These are phyloP conservation scores for Tylopilus rubrobrunneus DNA, from an alignment of 768 basidiomycete species.

Conservation along the genomic window DNA sequence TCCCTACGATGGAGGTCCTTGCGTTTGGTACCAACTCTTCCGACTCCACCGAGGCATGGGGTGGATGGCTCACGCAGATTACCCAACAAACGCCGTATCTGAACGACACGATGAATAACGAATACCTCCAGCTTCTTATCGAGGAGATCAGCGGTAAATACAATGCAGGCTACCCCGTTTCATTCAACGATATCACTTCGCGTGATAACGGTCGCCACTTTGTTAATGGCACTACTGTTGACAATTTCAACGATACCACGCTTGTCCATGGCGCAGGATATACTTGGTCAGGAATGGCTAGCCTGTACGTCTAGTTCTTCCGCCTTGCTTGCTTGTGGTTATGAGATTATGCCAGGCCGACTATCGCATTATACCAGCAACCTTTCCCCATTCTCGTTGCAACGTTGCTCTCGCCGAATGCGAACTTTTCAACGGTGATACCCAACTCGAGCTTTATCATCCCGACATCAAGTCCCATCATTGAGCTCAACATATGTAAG, in stretches of 20 bases:
- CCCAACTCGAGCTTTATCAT: neutral
- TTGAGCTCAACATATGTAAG: neutral
- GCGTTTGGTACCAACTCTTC: too few species aligned
- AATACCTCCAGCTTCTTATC: too few species aligned
- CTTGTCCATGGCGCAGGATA: neutral
- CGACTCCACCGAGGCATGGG: too few species aligned
- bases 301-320: neutral
- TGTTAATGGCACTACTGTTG: neutral
- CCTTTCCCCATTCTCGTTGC: neutral
- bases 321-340: neutral
- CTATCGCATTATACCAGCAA: neutral
- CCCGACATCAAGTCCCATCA: neutral
- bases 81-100: too few species aligned
- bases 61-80: too few species aligned
- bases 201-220: neutral
- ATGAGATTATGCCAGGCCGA: neutral
- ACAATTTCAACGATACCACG: neutral
- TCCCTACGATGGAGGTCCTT: too few species aligned
- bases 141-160: too few species aligned
- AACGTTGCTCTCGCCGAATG: neutral
- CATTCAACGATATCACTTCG: too few species aligned
- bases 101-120: too few species aligned
- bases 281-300: neutral
- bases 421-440: neutral
- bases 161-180: too few species aligned